Conservation (phyloP, 176 grass and related monocot species). For the Carex scoparia region DNA sequence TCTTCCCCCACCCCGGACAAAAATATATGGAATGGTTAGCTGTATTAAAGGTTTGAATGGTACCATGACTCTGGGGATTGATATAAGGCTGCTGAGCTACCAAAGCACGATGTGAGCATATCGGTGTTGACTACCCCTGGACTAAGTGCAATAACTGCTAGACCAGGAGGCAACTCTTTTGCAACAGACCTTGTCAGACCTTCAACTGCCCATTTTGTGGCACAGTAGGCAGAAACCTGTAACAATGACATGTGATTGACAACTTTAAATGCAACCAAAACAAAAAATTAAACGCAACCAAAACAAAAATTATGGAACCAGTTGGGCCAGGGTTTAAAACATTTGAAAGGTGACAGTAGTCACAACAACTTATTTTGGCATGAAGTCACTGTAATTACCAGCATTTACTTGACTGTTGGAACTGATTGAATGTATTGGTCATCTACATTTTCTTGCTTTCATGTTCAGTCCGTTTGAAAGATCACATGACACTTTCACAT, state of each 20-base stretch:
- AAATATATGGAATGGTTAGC: constrained; percentile 2
- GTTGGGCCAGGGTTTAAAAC: neutral
- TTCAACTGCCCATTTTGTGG: constrained; percentile 96
- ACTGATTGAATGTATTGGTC: neutral
- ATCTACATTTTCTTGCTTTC: neutral
- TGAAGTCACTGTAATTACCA: neutral
- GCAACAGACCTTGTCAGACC: constrained; percentile 83
- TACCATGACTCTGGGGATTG: constrained; percentile 86
- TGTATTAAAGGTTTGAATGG: constrained; percentile 16
- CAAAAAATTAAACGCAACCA: neutral
- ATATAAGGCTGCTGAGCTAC: constrained; percentile 61
- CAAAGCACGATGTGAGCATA: constrained; percentile 93
- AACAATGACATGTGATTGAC: constrained; percentile 14
- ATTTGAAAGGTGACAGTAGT: neutral
- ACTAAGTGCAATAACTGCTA: constrained; percentile 85
- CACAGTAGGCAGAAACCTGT: constrained; percentile 90
- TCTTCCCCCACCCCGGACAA: neutral
- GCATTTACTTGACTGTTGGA: neutral
- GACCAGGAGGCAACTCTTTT: constrained; percentile 78
- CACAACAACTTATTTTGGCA: neutral
- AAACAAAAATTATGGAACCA: neutral
- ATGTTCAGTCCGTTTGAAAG: neutral
- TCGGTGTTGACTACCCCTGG: constrained; percentile 95
- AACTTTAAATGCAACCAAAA: neutral
- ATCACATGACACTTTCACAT: neutral